Evolutionary conservation across 495 filamentous ascomycete species (phyloP).

Genomic region (Aspergillus avenaceus): DNA sequence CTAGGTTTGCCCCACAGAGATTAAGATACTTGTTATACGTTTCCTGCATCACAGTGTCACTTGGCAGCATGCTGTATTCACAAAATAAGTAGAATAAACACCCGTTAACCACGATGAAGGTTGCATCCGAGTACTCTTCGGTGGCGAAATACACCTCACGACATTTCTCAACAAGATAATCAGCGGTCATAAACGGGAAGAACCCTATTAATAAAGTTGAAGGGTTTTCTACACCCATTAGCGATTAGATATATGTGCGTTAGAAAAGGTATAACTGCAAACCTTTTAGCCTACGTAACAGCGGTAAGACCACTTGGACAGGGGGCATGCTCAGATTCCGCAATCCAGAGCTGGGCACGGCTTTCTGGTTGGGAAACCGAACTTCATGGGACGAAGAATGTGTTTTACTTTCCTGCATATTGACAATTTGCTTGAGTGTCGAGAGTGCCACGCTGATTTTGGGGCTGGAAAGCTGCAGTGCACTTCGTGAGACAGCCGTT

Average conservation of each 20-base stretch:
- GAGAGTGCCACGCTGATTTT: constrained; percentile 54
- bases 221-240: constrained; percentile 17
- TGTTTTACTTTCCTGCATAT: constrained; percentile 40
- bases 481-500: constrained; percentile 51
- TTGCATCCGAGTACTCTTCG: constrained; percentile 51
- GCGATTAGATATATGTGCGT: neutral
- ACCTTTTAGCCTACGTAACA: constrained; percentile 51
- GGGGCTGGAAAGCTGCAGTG: constrained; percentile 42
- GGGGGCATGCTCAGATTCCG: constrained; percentile 54
- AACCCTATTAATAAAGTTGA: constrained; percentile 24
- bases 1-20: constrained; percentile 54
- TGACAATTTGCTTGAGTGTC: constrained; percentile 53
- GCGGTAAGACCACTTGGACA: constrained; percentile 41
- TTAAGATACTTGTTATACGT: constrained; percentile 36
- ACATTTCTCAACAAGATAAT: constrained; percentile 55
- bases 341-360: constrained; percentile 35
- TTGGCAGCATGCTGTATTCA: constrained; percentile 37
- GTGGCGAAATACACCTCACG: constrained; percentile 56
- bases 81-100: constrained; percentile 54
- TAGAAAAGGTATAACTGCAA: neutral
- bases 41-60: constrained; percentile 21
- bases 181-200: constrained; percentile 40
- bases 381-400: constrained; percentile 34
- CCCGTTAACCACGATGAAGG: constrained; percentile 53
- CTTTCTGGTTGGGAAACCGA: constrained; percentile 40